Percentiles rank a stretch among this genome's conserved stretches.
Conservation (phyloP, 768 basidiomycete genomes). For the Lyophyllum shimeji region DNA sequence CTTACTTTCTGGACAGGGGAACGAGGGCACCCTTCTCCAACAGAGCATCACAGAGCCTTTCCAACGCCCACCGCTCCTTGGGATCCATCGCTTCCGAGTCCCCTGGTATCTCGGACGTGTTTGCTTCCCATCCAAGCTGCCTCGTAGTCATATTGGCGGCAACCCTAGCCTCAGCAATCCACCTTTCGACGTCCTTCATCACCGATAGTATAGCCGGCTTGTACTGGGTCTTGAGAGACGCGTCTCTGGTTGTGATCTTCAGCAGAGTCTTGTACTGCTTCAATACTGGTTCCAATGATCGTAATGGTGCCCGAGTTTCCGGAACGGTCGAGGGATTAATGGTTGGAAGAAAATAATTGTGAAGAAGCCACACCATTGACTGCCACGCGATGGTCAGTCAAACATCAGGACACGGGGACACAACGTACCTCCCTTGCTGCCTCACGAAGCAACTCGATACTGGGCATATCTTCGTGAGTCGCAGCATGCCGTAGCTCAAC, state of each 20-base stretch:
- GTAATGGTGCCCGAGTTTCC: conserved; percentile 34
- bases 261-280: conserved; percentile 70
- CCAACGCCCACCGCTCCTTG: conserved; percentile 68
- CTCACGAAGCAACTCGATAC: conserved; percentile 74
- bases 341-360: conserved; percentile 83
- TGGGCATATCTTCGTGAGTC: conserved; percentile 94
- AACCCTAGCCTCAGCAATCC: conserved; percentile 74
- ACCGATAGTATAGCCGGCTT: conserved; percentile 49
- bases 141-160: conserved; percentile 52
- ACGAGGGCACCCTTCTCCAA: conserved; percentile 74
- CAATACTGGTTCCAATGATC: conserved; percentile 66
- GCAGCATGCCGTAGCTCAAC: conserved; percentile 94
- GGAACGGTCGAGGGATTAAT: conserved; percentile 50
- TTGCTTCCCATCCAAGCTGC: conserved; percentile 47
- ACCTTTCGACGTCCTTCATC: conserved; percentile 69
- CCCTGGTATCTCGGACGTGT: conserved; percentile 21
- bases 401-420: conserved; percentile 1
- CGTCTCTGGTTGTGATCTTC: conserved; percentile 65
- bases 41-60: conserved; percentile 64
- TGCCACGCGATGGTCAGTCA: conserved; percentile 27
- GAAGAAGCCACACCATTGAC: conserved; percentile 82
- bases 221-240: conserved; percentile 51
- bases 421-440: conserved; percentile 65
- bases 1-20: conserved; percentile 82
- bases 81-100: conserved; percentile 39